phyloP scores from a whole-genome alignment of 345 rosid species.

The Nephelium lappaceum region DNA sequence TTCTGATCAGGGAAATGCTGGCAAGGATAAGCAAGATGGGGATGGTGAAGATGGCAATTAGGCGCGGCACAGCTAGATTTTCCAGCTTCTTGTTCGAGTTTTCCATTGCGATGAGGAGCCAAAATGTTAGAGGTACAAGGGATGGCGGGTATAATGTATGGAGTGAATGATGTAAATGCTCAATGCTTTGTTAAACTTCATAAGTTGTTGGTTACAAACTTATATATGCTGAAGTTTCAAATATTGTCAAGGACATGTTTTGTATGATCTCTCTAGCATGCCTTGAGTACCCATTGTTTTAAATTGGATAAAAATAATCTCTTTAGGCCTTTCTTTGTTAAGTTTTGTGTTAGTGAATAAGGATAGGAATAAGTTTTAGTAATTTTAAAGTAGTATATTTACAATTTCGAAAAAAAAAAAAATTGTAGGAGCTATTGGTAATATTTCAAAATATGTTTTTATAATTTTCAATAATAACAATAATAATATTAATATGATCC shows the following conservation, averaged over 20 bases:
- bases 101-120: background rate
- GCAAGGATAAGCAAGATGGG: background rate
- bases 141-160: background rate
- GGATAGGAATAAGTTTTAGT: too few species aligned
- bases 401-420: too few species aligned
- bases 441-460: too few species aligned
- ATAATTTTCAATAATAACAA: too few species aligned
- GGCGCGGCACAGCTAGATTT: background rate
- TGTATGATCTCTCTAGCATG: too few species aligned
- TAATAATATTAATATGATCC: too few species aligned
- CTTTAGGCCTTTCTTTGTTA: too few species aligned
- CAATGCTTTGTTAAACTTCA: background rate
- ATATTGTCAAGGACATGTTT: background rate
- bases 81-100: background rate
- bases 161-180: constrained; percentile 3
- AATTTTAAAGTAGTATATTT: too few species aligned
- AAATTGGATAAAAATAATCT: too few species aligned
- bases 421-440: too few species aligned
- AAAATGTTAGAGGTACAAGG: background rate
- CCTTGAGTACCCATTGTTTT: too few species aligned
- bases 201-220: background rate
- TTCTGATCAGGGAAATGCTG: constrained; percentile 14
- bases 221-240: background rate
- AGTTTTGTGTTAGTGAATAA: too few species aligned
- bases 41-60: background rate